Evolutionary conservation across 352 stramenopile species (phyloP), one percentile per base, ranked within the genome.

Genomic region (Pythium chondricola): DNA sequence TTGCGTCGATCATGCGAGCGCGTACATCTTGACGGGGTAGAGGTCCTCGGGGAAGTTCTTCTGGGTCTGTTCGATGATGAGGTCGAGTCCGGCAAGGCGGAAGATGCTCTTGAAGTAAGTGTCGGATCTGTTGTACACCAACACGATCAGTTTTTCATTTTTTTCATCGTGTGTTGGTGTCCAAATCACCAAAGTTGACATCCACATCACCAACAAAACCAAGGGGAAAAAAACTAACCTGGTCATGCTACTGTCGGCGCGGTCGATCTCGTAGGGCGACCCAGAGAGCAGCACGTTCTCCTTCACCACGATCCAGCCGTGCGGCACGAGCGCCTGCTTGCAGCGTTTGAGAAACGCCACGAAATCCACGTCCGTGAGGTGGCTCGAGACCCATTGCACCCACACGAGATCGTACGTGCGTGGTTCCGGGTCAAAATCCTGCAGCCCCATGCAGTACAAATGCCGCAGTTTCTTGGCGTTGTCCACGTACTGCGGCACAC

Each of bases 341-440:
- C 90, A 98, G 43, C 92, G 67, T 53, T 82, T 76, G 25, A 99
- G 65, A 56, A 98, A 98, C 24, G 65, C 54, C 32, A 98, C 78
- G 27, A 97, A 88, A 65, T 98, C 95, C 14, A 89, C 57, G 66
- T 99, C 96, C 2, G 89, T 98, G 27, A 98, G 67, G 67, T 99
- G 96, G 29, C 87, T 83, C 14, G 97, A 77, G 37, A 97, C 88
- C 96, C 96, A 99, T 68, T 99, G 96, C 55, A 98, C 86, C 93
- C 95, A 99, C 55, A 99, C 90, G 42, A 98, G 72, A 67, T 97
- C 88, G 73, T 98, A 98, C 31, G 59, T 85, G 6, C 52, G 58
- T 25, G 63, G 24, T 11, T 46, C 30, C 3, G 88, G 86, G 10
- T 85, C 61, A 53, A 96, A 96, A 35, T 96, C 84, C 58, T 98